These are phyloP conservation scores for Dryadomyces quercus-mongolicae DNA, from an alignment of 2,329 filamentous ascomycete species.

Conservation along the genomic window DNA sequence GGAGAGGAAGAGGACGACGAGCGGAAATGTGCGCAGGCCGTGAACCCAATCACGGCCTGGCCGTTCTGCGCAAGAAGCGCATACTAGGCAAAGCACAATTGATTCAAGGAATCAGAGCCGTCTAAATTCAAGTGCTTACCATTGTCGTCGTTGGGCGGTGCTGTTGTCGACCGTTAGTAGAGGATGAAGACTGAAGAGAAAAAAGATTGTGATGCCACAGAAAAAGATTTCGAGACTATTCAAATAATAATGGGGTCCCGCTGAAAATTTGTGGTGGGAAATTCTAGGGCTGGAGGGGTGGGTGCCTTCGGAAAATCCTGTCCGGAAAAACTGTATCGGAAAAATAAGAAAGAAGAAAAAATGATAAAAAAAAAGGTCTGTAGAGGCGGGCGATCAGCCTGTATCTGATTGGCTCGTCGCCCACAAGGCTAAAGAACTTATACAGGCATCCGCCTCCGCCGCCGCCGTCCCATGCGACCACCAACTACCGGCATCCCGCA, in stretches of 20 bases:
- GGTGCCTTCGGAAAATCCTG: conserved; percentile 1
- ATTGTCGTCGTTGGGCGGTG: conserved; percentile 36
- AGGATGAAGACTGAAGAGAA: conserved; percentile 14
- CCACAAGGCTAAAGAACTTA: no score
- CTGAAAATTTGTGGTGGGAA: conserved; percentile 9
- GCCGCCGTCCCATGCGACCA: no score
- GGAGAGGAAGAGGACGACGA: conserved; percentile 9
- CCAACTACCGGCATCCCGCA: neutral
- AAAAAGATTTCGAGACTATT: conserved; percentile 3
- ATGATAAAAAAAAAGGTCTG: neutral
- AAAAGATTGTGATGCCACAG: conserved; percentile 14
- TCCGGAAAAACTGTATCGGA: conserved; percentile 1
- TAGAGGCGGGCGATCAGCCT: no score
- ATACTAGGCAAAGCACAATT: conserved; percentile 15
- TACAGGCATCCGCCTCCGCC: no score
- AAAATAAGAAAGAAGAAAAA: neutral
- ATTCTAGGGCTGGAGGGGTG: conserved; percentile 13
- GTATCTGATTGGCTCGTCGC: neutral
- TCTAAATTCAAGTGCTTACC: conserved; percentile 41
- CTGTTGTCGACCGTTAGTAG: conserved; percentile 33
- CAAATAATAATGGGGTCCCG: neutral
- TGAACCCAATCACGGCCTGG: conserved; percentile 8
- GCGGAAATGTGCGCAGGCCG: conserved; percentile 9
- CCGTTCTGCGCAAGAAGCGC: conserved; percentile 11
- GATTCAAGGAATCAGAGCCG: conserved; percentile 45